phyloP scores from a whole-genome alignment of 805 yeast genomes.

The Saccharomycopsis sp. region DNA sequence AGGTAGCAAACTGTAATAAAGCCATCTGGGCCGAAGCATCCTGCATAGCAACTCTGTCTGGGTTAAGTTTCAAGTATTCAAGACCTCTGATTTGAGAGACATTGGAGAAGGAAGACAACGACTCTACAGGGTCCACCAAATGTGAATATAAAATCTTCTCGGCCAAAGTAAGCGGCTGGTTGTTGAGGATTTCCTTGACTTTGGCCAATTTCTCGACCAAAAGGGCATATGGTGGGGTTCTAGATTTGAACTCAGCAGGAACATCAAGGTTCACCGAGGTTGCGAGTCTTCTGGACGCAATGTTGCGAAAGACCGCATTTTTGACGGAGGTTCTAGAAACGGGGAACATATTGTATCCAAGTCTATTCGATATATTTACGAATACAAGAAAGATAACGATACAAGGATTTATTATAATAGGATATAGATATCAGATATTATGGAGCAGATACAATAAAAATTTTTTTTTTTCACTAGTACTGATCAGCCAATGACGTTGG shows the following conservation, averaged over 20 bases:
- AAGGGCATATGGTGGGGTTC: conserved; percentile 86
- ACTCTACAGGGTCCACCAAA: conserved; percentile 67
- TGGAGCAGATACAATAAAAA: not conserved
- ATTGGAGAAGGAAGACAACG: conserved; percentile 35
- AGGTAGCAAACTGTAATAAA: conserved; percentile 95
- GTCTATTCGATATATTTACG: not conserved
- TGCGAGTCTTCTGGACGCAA: not conserved
- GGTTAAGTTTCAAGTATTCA: conserved; percentile 85
- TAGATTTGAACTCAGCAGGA: conserved; percentile 55
- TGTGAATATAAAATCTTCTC: conserved; percentile 94
- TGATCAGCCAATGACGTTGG: not conserved
- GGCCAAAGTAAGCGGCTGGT: conserved; percentile 82
- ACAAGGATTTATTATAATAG: not conserved
- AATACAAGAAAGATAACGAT: not conserved
- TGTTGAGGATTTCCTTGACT: conserved; percentile 59
- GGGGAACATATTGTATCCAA: not conserved
- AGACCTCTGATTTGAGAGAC: conserved; percentile 74
- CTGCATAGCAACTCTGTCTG: conserved; percentile 99
- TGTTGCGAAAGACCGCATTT: not conserved
- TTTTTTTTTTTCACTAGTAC: not conserved
- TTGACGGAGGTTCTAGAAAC: not conserved
- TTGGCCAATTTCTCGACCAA: conserved; percentile 54
- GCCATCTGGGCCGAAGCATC: conserved; percentile 99
- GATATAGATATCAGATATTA: not conserved
- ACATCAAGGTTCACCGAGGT: conserved; percentile 25